Evolutionary conservation across 805 yeast species (phyloP), one percentile per base, ranked within the genome.

Genomic region (Candida sanyiensis): DNA sequence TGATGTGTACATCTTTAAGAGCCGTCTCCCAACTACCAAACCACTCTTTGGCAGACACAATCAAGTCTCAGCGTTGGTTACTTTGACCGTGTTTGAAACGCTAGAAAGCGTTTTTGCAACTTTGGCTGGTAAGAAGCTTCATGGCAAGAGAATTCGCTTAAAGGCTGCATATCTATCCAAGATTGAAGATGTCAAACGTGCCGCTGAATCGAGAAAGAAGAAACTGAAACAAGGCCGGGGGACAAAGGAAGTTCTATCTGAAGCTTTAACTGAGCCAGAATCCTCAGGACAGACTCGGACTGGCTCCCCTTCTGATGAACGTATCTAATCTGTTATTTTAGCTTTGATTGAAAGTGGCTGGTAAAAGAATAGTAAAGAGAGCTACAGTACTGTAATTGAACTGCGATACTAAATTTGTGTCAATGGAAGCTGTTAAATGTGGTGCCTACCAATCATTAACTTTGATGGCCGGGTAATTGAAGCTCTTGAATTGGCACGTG

Each of bases 1-100:
- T 25, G 73, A 67, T 30, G 66, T 75, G 28, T 69, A 66, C 54
- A 63, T 75, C 30, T 70, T 66, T 50, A 69, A 66, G 49, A 64
- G 64, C 28, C 62, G 60, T 33, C 19, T 48, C 52, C 28, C 50
- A 47, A 35, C 44, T 48, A 23, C 33, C 31, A 35, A 46, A 45
- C 39, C 49, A 52, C 28, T 51, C 49, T 38, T 57, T 65, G 43
- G 58, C 22, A 34, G 35, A 18, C 64, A 61, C 33, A 61, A 62
- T 31, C 49, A 58, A 37, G 67, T 69, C 11, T 69, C 72, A 37
- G 86, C 84, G 37, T 69, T 70, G 61, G 72, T 67, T 36, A 72
- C 67, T 34, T 59, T 72, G 41, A 63, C 66, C 13, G 63, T 64
- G n/a, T 67, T 59, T 2, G 63, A 56, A 15, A 68, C 69, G 2